A percentile compares a stretch with the other conserved stretches of the same genome.
phyloP scores from a whole-genome alignment of 2,329 filamentous ascomycete genomes.

The Periconia sp. region DNA sequence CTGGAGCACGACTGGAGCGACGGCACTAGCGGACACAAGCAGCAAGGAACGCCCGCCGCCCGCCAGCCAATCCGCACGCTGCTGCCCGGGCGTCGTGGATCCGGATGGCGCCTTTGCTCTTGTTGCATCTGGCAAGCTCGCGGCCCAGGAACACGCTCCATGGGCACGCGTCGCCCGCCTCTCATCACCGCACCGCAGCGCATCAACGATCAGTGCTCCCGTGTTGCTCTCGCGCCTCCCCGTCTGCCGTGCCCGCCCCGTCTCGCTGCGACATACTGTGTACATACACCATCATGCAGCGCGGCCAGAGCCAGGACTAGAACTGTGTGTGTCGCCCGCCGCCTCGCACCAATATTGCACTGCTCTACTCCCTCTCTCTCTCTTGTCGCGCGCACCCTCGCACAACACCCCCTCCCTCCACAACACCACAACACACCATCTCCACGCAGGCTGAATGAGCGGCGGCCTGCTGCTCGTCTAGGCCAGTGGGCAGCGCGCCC shows the following conservation, averaged over 20 bases:
- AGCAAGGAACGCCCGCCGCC: constrained; percentile 38
- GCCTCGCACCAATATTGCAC: too few species aligned
- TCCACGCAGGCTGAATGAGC: constrained; percentile 20
- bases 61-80: constrained; percentile 26
- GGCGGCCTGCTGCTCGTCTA: not conserved
- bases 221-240: too few species aligned
- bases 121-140: constrained; percentile 33
- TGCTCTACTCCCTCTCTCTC: too few species aligned
- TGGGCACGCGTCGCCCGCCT: constrained; percentile 29
- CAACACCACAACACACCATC: constrained; percentile 7
- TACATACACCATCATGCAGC: too few species aligned
- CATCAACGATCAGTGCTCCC: too few species aligned
- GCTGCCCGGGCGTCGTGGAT: constrained; percentile 26
- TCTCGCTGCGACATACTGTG: too few species aligned
- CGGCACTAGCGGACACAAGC: constrained; percentile 25
- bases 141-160: constrained; percentile 43
- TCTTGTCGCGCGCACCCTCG: too few species aligned
- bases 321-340: too few species aligned
- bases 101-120: constrained; percentile 30
- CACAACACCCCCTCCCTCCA: too few species aligned
- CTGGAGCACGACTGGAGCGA: constrained; percentile 28
- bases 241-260: constrained; percentile 12
- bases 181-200: constrained; percentile 13
- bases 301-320: too few species aligned
- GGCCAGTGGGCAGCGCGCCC: constrained; percentile 17